These are phyloP conservation scores for Dalbergia cochinchinensis DNA, from an alignment of 306 rosid genomes.

Conservation along the genomic window DNA sequence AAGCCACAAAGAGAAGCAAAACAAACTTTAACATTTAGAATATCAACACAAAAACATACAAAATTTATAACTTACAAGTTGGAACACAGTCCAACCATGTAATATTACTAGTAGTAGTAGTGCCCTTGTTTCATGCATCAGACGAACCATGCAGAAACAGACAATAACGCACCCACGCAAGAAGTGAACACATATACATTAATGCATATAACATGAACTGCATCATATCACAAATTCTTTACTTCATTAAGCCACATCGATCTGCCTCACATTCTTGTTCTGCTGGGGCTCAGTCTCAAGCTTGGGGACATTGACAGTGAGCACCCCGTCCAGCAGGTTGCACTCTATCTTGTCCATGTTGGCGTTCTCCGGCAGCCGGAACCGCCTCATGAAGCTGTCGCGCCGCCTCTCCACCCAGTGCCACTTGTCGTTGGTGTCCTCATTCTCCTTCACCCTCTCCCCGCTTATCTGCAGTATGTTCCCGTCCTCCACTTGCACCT, in stretches of 20 bases:
- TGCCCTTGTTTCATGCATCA: neutral
- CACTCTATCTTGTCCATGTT: conserved; percentile 38
- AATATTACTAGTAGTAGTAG: neutral
- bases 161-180: too few relatives aligned
- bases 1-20: too few relatives aligned
- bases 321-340: conserved; percentile 41
- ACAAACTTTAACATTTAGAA: too few relatives aligned
- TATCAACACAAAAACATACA: too few relatives aligned
- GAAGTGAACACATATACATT: neutral
- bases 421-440: conserved; percentile 46
- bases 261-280: conserved; percentile 38
- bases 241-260: conserved; percentile 39
- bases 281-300: conserved; percentile 13
- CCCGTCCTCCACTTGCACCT: conserved; percentile 53
- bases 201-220: neutral
- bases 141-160: neutral
- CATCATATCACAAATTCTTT: too few relatives aligned
- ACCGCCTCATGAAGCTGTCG: conserved; percentile 47
- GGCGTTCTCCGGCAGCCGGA: conserved; percentile 48
- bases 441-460: conserved; percentile 50
- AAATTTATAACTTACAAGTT: too few relatives aligned
- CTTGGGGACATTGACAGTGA: conserved; percentile 45
- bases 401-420: conserved; percentile 49
- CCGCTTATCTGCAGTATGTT: conserved; percentile 55
- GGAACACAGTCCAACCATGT: too few relatives aligned